Percentiles rank a stretch among this genome's conserved stretches.
Evolutionary conservation across 2,329 filamentous ascomycete genomes (phyloP).

Genomic region (Magnaporthiopsis incrustans): DNA sequence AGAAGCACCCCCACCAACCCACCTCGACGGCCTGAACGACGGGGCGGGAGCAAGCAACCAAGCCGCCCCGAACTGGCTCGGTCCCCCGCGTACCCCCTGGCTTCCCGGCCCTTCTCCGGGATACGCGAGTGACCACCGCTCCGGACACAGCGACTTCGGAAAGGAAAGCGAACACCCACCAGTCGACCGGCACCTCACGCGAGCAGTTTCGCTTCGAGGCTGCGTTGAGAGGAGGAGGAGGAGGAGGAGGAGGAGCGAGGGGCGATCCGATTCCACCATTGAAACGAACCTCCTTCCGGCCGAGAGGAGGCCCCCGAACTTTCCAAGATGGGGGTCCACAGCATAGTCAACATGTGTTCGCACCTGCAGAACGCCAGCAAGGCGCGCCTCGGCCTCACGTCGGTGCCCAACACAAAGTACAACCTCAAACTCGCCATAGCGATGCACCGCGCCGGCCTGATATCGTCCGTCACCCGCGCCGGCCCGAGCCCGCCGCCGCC

Average conservation of each 20-base stretch:
- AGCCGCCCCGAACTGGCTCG: background rate
- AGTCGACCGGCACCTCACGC: too few species aligned
- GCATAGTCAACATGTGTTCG: slow-evolving; percentile 74
- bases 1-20: background rate
- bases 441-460: slow-evolving; percentile 73
- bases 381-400: slow-evolving; percentile 78
- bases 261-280: background rate
- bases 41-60: background rate
- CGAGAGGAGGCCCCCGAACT: background rate
- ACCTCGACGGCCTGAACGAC: background rate
- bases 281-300: background rate
- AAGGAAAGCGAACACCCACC: background rate
- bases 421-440: slow-evolving; percentile 69
- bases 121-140: background rate
- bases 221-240: background rate
- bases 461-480: slow-evolving; percentile 68
- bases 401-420: slow-evolving; percentile 70
- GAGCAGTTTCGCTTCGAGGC: too few species aligned
- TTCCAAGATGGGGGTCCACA: slow-evolving; percentile 44
- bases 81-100: too few species aligned
- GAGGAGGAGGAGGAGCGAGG: background rate
- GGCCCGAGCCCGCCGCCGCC: slow-evolving; percentile 48
- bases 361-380: slow-evolving; percentile 85
- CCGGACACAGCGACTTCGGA: too few species aligned
- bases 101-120: background rate